Conservation (phyloP, 1,139 yeast species). For the Taphrina deformans region DNA sequence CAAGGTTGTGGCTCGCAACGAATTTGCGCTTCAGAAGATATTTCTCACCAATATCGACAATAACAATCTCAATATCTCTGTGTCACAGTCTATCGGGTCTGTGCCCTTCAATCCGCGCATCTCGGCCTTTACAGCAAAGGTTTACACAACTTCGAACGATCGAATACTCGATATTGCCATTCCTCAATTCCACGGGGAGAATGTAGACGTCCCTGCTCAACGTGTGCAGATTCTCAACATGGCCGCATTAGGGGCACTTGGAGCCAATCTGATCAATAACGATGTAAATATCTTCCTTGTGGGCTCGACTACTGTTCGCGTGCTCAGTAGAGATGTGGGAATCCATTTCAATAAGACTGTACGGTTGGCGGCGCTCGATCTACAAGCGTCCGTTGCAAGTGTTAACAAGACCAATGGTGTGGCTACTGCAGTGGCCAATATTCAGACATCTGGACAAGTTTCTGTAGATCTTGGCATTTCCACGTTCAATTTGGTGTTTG, state of each 20-base stretch:
- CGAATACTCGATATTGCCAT: neutral
- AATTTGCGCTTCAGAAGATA: neutral
- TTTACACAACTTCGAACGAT: neutral
- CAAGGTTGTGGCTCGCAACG: neutral
- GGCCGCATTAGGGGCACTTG: neutral
- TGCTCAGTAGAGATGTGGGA: neutral
- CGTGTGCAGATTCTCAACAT: neutral
- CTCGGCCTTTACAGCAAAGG: neutral
- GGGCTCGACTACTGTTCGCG: neutral
- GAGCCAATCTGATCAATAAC: neutral
- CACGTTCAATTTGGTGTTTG: neutral
- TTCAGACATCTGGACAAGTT: neutral
- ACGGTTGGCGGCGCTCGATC: neutral
- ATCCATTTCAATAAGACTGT: neutral
- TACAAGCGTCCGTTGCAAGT: neutral
- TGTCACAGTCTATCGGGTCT: constrained; percentile 1
- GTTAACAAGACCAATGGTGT: neutral
- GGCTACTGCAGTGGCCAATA: neutral
- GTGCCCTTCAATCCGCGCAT: constrained; percentile 6
- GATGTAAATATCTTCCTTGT: neutral
- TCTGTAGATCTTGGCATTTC: neutral
- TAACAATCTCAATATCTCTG: neutral
- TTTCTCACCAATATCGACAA: neutral
- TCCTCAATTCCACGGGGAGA: neutral
- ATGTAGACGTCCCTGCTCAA: neutral